Conservation (phyloP, 2,329 filamentous ascomycete genomes). For the Bertia moriformis region DNA sequence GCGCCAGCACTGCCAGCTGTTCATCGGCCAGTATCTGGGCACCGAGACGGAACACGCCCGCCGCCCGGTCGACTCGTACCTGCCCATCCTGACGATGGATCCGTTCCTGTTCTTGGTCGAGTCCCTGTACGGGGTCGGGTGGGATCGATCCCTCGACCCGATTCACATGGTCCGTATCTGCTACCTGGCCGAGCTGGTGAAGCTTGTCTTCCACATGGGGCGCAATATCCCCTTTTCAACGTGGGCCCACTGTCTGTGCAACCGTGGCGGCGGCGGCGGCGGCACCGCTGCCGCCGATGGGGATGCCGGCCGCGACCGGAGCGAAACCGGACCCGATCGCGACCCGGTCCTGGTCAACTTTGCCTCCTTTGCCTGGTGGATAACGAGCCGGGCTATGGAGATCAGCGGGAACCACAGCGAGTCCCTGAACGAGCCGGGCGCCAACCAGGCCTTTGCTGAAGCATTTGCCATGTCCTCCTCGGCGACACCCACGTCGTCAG, state of each 20-base stretch:
- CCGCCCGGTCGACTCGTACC: conserved; percentile 28
- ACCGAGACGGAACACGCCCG: conserved; percentile 22
- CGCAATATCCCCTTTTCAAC: conserved; percentile 33
- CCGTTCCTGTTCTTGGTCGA: conserved; percentile 72
- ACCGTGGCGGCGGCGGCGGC: conserved; percentile 9
- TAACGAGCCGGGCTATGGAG: conserved; percentile 29
- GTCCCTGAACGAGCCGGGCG: neutral
- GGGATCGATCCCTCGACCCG: conserved; percentile 57
- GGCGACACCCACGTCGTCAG: too few relatives aligned
- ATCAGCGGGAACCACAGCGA: conserved; percentile 13
- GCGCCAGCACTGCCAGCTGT: conserved; percentile 62
- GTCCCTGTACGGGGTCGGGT: conserved; percentile 54
- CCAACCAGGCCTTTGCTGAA: neutral
- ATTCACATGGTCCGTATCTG: conserved; percentile 70
- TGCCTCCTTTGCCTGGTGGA: conserved; percentile 34
- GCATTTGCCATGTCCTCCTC: conserved; percentile 32
- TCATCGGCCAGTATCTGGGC: conserved; percentile 42
- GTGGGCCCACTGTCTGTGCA: conserved; percentile 31
- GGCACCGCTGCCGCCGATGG: too few relatives aligned
- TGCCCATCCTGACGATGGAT: conserved; percentile 53
- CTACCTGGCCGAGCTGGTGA: conserved; percentile 81
- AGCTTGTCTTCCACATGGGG: conserved; percentile 51
- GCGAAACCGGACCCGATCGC: conserved; percentile 20
- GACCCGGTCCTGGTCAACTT: conserved; percentile 36
- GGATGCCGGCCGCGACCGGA: too few relatives aligned